Evolutionary conservation across 2,329 filamentous ascomycete species (phyloP).

Genomic region (Elsinoe australis): DNA sequence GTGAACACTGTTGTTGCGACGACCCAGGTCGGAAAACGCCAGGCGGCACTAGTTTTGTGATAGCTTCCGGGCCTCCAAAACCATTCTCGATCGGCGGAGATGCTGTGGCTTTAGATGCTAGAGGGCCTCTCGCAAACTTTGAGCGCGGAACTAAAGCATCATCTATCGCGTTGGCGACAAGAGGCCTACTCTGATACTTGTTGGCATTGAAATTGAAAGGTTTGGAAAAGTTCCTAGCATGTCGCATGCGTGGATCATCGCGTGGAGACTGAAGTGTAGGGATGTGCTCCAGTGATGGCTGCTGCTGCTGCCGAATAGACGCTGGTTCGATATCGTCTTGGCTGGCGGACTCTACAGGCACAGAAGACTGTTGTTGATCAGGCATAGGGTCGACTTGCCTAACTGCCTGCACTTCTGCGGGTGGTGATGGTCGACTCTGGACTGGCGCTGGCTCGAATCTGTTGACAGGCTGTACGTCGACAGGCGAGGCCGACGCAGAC

Average conservation of each 20-base stretch:
- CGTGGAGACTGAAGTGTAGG: background rate
- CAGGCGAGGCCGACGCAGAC: slow-evolving; percentile 1
- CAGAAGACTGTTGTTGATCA: slow-evolving; percentile 1
- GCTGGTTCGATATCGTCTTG: too few species aligned
- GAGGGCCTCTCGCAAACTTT: slow-evolving; percentile 2
- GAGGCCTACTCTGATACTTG: background rate
- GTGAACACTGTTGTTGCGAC: background rate
- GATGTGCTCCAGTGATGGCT: background rate
- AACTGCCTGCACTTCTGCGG: too few species aligned
- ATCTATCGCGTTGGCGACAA: background rate
- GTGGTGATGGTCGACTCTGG: too few species aligned
- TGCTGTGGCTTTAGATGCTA: background rate
- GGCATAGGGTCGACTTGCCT: too few species aligned
- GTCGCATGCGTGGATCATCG: slow-evolving; percentile 3
- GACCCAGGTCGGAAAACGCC: too few species aligned
- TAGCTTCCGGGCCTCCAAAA: too few species aligned
- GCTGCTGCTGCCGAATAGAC: background rate
- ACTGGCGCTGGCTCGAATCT: background rate
- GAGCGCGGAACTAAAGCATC: slow-evolving; percentile 8
- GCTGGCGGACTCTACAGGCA: background rate
- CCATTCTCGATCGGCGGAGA: too few species aligned
- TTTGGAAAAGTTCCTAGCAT: slow-evolving; percentile 11
- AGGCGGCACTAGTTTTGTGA: too few species aligned
- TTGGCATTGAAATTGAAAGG: slow-evolving; percentile 1
- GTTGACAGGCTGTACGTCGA: slow-evolving; percentile 2